Base-by-base conservation (phyloP, 148 eudicot genomes). In the Persicaria tinctoria region DNA sequence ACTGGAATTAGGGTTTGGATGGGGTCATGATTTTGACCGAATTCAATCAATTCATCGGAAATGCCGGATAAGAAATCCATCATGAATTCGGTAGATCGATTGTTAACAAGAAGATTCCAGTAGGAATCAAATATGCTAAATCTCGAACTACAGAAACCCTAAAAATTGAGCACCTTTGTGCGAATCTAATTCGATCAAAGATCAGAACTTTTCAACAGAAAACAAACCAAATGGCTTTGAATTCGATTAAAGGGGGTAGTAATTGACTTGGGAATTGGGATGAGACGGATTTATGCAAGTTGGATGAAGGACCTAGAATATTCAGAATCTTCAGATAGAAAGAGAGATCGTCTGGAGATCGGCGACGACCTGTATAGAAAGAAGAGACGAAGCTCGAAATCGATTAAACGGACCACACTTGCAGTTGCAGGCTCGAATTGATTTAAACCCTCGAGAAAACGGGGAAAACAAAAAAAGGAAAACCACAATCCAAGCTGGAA, bases 21-120 rank as follows among this genome's bases (percentile, higher is more conserved):
- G n/a, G 70, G n/a, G 70, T 41, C 16, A 66, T 66, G 70, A 66
- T 41, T 66, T 41, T 66, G 46, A 13, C 38, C 48, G 70, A 66
- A 41, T 66, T 66, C 70, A 41, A 66, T 27, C 70, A 66, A 57
- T 57, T 57, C 63, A 17, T 57, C 63, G 63, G 63, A 6, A 50
- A 50, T 50, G 12, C 53, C 53, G 3, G 53, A 57, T 1, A 57
- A 57, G 63, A 57, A 66, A 66, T 66, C 70, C 70, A 66, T 66
- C 48, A 66, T 66, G 14, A 41, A 9, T 32, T 32, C 68, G 48
- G n/a, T 4, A 16, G 27, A 27, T 2, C 41, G 68, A 60, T 60
- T 60, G 68, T 8, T 23, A 5, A 18, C 8, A 2, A 18, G 27
- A 57, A 57, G 63, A 5, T 57, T 18, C 3, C 6, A 60, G 68